Percentiles rank a stretch among this genome's conserved stretches.
Conservation (phyloP, 352 stramenopile genomes). For the Pythium rhizo-oryzae region DNA sequence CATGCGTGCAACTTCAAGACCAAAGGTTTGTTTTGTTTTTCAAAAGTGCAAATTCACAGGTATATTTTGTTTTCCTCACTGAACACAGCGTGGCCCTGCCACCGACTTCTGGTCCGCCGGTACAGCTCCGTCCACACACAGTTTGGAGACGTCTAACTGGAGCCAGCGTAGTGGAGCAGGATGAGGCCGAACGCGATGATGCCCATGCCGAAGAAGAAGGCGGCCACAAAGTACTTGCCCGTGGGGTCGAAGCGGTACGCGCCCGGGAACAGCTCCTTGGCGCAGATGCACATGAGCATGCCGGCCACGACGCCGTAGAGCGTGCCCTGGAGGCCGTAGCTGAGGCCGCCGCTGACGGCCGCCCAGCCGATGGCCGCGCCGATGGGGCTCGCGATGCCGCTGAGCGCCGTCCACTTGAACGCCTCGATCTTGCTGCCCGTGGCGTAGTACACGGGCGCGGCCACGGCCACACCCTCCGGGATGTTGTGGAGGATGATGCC, state of each 20-base stretch:
- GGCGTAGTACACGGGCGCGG: constrained; percentile 96
- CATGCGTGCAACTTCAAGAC: too few species aligned
- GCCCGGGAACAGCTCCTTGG: constrained; percentile 80
- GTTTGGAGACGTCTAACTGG: constrained; percentile 21
- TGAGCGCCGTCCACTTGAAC: constrained; percentile 92
- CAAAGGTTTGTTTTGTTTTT: too few species aligned
- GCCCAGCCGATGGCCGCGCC: constrained; percentile 89
- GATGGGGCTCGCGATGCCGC: constrained; percentile 90
- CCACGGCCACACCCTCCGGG: constrained; percentile 95
- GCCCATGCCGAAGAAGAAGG: constrained; percentile 77
- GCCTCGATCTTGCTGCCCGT: constrained; percentile 92
- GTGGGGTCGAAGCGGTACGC: constrained; percentile 42
- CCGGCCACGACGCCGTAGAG: constrained; percentile 49
- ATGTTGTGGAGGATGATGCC: constrained; percentile 97
- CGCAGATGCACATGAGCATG: constrained; percentile 86
- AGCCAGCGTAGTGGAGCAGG: constrained; percentile 60
- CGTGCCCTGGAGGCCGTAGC: constrained; percentile 93
- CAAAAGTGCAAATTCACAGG: too few species aligned
- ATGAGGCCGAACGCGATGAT: constrained; percentile 87
- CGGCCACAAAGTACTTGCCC: constrained; percentile 78
- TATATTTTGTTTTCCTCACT: too few species aligned
- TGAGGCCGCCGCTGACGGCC: constrained; percentile 41
- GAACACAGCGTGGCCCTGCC: too few species aligned
- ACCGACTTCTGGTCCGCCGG: too few species aligned
- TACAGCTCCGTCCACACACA: too few species aligned